Conservation (phyloP, 2,329 filamentous ascomycete species). For the Botryotinia convoluta region DNA sequence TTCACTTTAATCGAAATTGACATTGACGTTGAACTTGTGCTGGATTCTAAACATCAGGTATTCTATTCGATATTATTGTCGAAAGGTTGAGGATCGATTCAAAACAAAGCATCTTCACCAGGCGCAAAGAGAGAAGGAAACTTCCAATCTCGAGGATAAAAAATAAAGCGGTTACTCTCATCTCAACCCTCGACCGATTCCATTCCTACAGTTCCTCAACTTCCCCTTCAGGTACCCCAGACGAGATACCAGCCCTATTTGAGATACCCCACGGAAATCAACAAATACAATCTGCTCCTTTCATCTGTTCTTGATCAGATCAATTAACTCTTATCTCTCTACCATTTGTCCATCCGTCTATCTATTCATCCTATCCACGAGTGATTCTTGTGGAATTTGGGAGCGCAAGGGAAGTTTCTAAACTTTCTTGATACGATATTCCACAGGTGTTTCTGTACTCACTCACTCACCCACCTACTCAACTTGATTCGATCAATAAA, state of each 20-base stretch:
- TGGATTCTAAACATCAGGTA: not conserved
- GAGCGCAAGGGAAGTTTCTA: not conserved
- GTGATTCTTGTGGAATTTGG: not conserved
- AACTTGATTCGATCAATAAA: not conserved
- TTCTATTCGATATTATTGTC: not conserved
- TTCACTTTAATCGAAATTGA: not conserved
- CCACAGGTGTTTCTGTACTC: not conserved
- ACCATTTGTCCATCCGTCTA: not conserved
- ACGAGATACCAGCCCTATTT: not conserved
- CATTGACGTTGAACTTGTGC: not conserved
- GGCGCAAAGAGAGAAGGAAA: not conserved
- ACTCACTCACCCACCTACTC: not conserved
- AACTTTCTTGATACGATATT: not conserved
- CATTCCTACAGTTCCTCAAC: not conserved
- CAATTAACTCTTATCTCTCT: not conserved
- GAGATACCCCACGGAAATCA: slow-evolving; percentile 6
- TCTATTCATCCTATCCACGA: not conserved
- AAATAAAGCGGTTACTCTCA: not conserved
- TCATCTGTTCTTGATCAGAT: not conserved
- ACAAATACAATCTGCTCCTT: not conserved
- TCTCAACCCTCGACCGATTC: not conserved
- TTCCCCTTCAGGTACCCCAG: not conserved
- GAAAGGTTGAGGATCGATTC: not conserved
- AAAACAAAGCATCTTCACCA: not conserved
- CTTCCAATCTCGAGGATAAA: not conserved